Evolutionary conservation across 139 green algal genomes (phyloP).

Genomic region (Mesotaenium endlicherianum): DNA sequence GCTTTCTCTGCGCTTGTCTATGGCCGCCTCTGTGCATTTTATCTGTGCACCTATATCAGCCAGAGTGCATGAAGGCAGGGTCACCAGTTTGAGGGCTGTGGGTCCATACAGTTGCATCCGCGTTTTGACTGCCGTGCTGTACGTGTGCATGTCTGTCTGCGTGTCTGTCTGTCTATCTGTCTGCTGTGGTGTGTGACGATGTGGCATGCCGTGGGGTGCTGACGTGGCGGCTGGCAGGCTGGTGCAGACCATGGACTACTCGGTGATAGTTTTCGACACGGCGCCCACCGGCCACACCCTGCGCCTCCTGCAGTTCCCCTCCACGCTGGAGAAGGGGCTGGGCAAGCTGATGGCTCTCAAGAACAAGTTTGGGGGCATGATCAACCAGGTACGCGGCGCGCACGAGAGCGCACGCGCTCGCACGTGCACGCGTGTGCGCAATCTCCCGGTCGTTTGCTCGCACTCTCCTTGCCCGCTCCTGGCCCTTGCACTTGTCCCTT

Average conservation of each 20-base stretch:
- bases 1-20: neutral
- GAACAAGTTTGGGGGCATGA: slow-evolving; percentile 51
- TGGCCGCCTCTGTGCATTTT: neutral
- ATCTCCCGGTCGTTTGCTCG: no score
- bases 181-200: no score
- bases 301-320: slow-evolving; percentile 91
- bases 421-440: no score
- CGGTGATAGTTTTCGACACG: slow-evolving; percentile 94
- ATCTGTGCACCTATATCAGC: neutral
- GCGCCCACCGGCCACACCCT: slow-evolving; percentile 91
- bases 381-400: slow-evolving; percentile 39
- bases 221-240: no score
- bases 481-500: neutral
- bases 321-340: slow-evolving; percentile 89
- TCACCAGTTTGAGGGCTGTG: neutral
- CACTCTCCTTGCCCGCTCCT: no score
- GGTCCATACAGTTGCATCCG: neutral
- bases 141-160: neutral
- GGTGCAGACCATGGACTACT: slow-evolving; percentile 94
- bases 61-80: neutral
- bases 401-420: no score
- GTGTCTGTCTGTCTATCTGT: neutral
- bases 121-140: neutral
- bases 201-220: no score
- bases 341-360: slow-evolving; percentile 77